phyloP scores from a whole-genome alignment of 768 basidiomycete species.

The Podaxis sp. region DNA sequence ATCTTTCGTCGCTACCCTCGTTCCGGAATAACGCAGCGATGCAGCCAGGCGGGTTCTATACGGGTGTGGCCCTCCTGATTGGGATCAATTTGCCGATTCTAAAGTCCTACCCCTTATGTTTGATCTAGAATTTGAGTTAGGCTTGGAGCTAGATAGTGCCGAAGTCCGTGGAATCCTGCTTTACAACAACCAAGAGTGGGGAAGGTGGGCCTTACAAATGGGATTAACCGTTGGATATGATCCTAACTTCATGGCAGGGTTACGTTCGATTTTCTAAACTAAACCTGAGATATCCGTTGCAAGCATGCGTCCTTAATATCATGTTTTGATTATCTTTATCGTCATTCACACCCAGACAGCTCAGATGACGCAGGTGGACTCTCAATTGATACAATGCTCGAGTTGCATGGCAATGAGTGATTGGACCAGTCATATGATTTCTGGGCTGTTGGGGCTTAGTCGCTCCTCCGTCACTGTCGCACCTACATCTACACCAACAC shows the following conservation, averaged over 20 bases:
- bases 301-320: not conserved
- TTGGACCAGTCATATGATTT: conserved; percentile 14
- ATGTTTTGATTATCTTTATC: not conserved
- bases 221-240: not conserved
- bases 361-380: conserved; percentile 7
- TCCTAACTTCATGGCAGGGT: conserved; percentile 27
- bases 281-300: conserved; percentile 11
- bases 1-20: conserved; percentile 70
- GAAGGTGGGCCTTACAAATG: conserved; percentile 45
- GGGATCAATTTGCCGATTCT: not conserved
- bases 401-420: not conserved
- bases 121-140: conserved; percentile 72
- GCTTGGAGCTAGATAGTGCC: conserved; percentile 78
- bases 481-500: conserved; percentile 19
- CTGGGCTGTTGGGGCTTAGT: not conserved
- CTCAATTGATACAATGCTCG: conserved; percentile 5
- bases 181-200: conserved; percentile 77
- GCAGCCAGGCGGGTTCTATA: conserved; percentile 67
- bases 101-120: not conserved
- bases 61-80: conserved; percentile 40
- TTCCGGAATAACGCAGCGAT: conserved; percentile 69
- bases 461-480: conserved; percentile 22
- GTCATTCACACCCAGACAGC: not conserved
- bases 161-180: conserved; percentile 81
- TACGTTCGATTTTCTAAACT: conserved; percentile 44